A percentile compares a stretch with the other conserved stretches of the same genome.
Evolutionary conservation across 768 basidiomycete species (phyloP).

Genomic region (Termitomyces sp.): DNA sequence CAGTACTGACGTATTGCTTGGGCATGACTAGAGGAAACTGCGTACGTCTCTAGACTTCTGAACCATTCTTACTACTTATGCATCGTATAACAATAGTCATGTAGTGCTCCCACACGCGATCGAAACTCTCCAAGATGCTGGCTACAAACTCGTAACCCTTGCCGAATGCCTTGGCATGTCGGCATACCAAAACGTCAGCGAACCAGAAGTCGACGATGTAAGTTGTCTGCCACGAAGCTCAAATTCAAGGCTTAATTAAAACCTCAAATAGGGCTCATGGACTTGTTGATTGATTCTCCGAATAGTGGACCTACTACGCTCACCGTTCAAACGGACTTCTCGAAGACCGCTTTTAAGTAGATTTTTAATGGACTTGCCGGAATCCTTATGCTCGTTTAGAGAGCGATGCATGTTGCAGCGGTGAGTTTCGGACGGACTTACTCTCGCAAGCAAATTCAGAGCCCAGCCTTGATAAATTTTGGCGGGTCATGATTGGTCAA

Average conservation of each 20-base stretch:
- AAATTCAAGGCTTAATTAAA: background rate
- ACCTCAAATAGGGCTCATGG: constrained; percentile 2
- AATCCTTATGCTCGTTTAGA: background rate
- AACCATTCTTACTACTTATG: too few species aligned
- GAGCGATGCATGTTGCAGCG: too few species aligned
- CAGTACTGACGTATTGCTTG: background rate
- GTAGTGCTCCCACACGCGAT: constrained; percentile 25
- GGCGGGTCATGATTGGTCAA: background rate
- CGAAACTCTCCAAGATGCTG: constrained; percentile 20
- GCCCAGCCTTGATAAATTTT: background rate
- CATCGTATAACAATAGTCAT: background rate
- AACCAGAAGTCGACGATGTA: background rate
- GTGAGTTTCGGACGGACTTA: background rate
- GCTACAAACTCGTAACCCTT: constrained; percentile 32
- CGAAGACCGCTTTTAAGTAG: background rate
- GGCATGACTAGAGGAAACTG: background rate
- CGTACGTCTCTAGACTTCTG: background rate
- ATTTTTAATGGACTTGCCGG: background rate
- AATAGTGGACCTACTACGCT: background rate
- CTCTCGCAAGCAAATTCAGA: background rate
- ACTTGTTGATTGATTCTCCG: background rate
- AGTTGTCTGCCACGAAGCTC: background rate
- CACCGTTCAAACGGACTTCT: background rate
- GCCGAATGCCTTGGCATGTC: constrained; percentile 30
- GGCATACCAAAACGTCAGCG: constrained; percentile 22